Evolutionary conservation across 495 filamentous ascomycete genomes (phyloP), one percentile per base, ranked within the genome.

Genomic region (Hypoxylon subgilvum): DNA sequence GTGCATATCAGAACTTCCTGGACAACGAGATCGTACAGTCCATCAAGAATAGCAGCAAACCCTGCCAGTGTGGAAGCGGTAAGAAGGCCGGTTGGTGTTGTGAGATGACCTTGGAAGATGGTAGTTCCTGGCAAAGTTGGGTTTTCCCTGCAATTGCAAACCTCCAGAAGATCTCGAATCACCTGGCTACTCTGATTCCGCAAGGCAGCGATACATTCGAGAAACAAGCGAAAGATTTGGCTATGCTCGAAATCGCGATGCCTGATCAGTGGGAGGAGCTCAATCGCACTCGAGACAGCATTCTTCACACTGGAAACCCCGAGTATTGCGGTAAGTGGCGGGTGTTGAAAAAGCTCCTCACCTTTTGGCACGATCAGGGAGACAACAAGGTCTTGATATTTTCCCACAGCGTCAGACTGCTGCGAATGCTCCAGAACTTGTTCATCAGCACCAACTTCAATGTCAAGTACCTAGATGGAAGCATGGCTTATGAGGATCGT

Each of bases 301-400:
- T 97, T 45, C 72, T 89, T 30, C 91, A 87, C 69, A 90, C 88
- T 57, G 85, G 92, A 13, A 93, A 96, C 54, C 88, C 90, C 0
- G 89, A 96, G 44, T 96, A 93, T 63, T 98, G 94, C 66, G 94
- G 94, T 2, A 98, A 98, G 72, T 98, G 94, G 94, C 91, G 92
- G 71, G 84, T 97, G 13, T 76, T 98, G 10, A 86, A 85, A 50
- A 95, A 91, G 62, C 79, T 98, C 2, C 82, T 98, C 0, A 84
- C 83, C 18, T 94, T 92, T 73, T 98, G 94, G 94, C 84, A 96
- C 66, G 76, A 78, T 14, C 92, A 87, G 63, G 90, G 89, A 5
- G 92, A 97, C n/a, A n/a, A n/a, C 70, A 98, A 98, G 70, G 94
- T 96, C 1, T 80, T 91, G 3, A 86, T 98, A 3, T 98, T 98